Conservation (phyloP, 2,329 filamentous ascomycete species). For the Fusarium coicis region DNA sequence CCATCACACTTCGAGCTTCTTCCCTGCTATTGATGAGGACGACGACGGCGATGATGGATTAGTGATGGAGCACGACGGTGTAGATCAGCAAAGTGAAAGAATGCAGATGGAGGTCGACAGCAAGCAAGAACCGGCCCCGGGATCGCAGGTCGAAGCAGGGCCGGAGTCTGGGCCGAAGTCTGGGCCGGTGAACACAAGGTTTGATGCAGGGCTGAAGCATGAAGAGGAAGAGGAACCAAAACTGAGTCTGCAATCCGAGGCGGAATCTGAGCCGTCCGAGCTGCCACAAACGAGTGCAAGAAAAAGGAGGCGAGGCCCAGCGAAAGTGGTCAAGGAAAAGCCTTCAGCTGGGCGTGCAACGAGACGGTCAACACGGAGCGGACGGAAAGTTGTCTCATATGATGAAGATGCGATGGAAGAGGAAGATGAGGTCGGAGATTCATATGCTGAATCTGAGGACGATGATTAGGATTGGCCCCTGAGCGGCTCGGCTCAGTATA, state of each 20-base stretch:
- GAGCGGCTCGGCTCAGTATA: not conserved
- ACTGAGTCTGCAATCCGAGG: not conserved
- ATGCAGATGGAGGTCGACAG: not conserved
- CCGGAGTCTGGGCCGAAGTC: not conserved
- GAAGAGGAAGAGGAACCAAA: not conserved
- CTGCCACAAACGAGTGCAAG: constrained; percentile 1
- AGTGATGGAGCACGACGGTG: constrained; percentile 47
- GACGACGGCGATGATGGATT: constrained; percentile 50
- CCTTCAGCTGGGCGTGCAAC: constrained; percentile 1
- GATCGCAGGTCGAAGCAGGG: not conserved
- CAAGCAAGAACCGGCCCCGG: not conserved
- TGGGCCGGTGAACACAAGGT: not conserved
- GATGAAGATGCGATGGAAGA: constrained; percentile 21
- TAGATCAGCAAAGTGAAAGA: not conserved
- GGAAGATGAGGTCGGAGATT: constrained; percentile 22
- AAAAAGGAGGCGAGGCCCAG: constrained; percentile 1
- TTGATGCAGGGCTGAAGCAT: not conserved
- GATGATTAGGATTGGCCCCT: not conserved
- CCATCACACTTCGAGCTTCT: constrained; percentile 58
- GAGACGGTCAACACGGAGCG: constrained; percentile 35
- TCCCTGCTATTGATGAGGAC: constrained; percentile 59
- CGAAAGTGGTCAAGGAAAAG: constrained; percentile 1
- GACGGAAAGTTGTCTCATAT: constrained; percentile 25
- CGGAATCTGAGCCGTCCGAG: constrained; percentile 11
- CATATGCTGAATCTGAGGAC: constrained; percentile 13